These are phyloP conservation scores for Scutellaria baicalensis DNA, from an alignment of 257 asterid genomes.

Conservation along the genomic window DNA sequence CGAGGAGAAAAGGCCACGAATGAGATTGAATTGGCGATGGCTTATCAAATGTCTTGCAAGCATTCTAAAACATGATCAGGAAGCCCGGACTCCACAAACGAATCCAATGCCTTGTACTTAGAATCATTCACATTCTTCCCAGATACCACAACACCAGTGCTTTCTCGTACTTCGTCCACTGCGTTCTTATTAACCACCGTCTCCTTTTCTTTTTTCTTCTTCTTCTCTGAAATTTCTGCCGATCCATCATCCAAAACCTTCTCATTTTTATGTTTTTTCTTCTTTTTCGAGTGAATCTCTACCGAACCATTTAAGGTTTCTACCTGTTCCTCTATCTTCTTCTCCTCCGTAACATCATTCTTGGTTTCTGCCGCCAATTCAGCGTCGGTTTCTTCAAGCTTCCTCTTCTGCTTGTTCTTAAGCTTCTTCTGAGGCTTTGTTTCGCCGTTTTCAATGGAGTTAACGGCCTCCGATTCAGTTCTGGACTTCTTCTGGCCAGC, in stretches of 20 bases:
- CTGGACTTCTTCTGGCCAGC: constrained; percentile 30
- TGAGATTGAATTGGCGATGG: constrained; percentile 96
- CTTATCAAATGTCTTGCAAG: constrained; percentile 73
- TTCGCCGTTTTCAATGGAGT: constrained; percentile 26
- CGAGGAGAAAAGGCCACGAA: constrained; percentile 91
- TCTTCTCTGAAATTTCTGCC: constrained; percentile 17
- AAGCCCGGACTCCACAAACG: constrained; percentile 66
- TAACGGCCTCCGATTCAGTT: constrained; percentile 21
- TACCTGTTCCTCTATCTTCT: constrained; percentile 15
- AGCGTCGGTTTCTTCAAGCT: constrained; percentile 42
- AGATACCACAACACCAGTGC: constrained; percentile 57
- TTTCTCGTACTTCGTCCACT: constrained; percentile 41
- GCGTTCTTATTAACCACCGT: constrained; percentile 2
- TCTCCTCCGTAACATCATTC: constrained; percentile 29
- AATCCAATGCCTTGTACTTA: constrained; percentile 54
- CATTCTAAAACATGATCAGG: constrained; percentile 60
- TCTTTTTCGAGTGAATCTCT: constrained; percentile 19
- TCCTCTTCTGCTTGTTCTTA: constrained; percentile 59
- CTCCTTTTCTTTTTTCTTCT: constrained; percentile 24
- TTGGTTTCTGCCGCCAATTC: constrained; percentile 27
- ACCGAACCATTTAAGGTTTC: constrained; percentile 13
- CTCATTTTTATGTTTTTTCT: constrained; percentile 21
- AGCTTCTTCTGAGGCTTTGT: constrained; percentile 43
- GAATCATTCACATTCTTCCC: constrained; percentile 60
- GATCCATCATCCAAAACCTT: constrained; percentile 21